These are phyloP conservation scores for Kodamaea derodonti DNA, from an alignment of 1,139 yeast species.

Conservation along the genomic window DNA sequence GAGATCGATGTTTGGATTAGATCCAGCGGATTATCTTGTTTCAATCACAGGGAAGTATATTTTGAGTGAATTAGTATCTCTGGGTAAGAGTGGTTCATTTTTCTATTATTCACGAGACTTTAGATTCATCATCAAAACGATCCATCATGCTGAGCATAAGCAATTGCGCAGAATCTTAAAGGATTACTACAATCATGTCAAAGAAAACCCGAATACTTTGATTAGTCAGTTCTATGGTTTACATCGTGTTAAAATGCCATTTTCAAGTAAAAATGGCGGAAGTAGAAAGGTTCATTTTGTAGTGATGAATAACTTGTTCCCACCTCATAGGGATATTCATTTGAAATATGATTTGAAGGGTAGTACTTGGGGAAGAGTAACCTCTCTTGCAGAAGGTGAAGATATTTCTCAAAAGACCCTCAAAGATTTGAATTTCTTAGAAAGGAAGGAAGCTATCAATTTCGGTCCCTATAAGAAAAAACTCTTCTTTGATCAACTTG, in stretches of 20 bases:
- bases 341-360: slow-evolving; percentile 90
- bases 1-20: slow-evolving; percentile 74
- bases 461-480: slow-evolving; percentile 70
- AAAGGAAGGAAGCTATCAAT: slow-evolving; percentile 54
- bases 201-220: slow-evolving; percentile 80
- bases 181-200: slow-evolving; percentile 79
- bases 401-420: slow-evolving; percentile 44
- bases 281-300: slow-evolving; percentile 84
- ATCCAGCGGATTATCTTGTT: slow-evolving; percentile 92
- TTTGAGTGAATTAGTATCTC: slow-evolving; percentile 87
- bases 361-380: slow-evolving; percentile 79
- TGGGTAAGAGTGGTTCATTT: slow-evolving; percentile 96
- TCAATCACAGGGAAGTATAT: slow-evolving; percentile 92
- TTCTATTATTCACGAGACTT: slow-evolving; percentile 93
- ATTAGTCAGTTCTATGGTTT: slow-evolving; percentile 93
- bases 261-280: slow-evolving; percentile 32
- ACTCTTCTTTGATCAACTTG: slow-evolving; percentile 64
- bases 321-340: slow-evolving; percentile 89
- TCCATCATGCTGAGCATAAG: slow-evolving; percentile 88
- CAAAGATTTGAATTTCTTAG: slow-evolving; percentile 88
- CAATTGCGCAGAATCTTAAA: slow-evolving; percentile 72
- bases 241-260: slow-evolving; percentile 89
- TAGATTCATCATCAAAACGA: slow-evolving; percentile 91
- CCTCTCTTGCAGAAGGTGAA: slow-evolving; percentile 24
- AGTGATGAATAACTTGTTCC: slow-evolving; percentile 96